These are phyloP conservation scores for Ceratobasidium sp. DNA, from an alignment of 1,284 basidiomycete genomes.

Conservation along the genomic window DNA sequence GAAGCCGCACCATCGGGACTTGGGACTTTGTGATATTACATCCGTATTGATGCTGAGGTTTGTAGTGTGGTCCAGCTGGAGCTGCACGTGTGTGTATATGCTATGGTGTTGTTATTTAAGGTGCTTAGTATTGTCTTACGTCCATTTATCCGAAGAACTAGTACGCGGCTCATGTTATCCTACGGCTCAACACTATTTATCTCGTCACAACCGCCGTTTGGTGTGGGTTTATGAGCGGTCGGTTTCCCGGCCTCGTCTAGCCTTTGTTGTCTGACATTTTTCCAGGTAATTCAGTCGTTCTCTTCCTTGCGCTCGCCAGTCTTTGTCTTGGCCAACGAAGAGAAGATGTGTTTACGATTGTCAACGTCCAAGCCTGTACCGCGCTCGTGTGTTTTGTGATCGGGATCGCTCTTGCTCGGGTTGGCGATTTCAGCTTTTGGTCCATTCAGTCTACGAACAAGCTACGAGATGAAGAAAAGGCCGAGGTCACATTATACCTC, in stretches of 20 bases:
- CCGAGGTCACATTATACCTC: neutral
- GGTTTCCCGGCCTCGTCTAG: neutral
- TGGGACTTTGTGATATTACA: too few species aligned
- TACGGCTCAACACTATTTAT: constrained; percentile 20
- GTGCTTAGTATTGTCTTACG: too few species aligned
- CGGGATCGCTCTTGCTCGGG: constrained; percentile 31
- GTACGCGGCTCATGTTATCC: neutral
- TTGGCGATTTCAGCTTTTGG: constrained; percentile 32
- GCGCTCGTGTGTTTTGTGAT: constrained; percentile 29
- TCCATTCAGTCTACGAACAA: neutral
- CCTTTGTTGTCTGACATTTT: constrained; percentile 6
- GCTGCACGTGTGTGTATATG: too few species aligned
- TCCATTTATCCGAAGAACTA: neutral
- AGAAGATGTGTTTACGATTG: constrained; percentile 26
- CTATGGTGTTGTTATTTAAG: too few species aligned
- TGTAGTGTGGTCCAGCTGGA: too few species aligned
- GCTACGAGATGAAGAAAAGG: constrained; percentile 1
- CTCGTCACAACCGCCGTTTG: constrained; percentile 19
- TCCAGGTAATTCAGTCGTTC: constrained; percentile 33
- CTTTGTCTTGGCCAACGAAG: constrained; percentile 25
- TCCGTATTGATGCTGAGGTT: too few species aligned
- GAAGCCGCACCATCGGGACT: too few species aligned
- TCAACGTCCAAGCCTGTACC: constrained; percentile 20
- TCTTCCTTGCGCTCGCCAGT: constrained; percentile 23
- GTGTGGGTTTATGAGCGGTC: constrained; percentile 40